Base-by-base conservation (phyloP, 805 yeast species). In the Ogataea populi-albae region DNA sequence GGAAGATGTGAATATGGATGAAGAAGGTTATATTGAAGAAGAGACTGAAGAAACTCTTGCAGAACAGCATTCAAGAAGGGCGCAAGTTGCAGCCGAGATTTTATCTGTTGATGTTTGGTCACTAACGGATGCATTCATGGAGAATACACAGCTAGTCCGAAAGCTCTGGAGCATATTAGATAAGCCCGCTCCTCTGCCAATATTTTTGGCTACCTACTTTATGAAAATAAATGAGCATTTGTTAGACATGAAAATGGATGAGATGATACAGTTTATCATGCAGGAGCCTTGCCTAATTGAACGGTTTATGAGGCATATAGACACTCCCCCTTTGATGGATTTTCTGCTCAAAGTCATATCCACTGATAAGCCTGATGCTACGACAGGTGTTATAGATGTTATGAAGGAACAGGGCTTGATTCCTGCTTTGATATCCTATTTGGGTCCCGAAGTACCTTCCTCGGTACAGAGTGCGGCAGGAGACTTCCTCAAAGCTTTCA, bases 91-190 rank as follows among this genome's bases (percentile, higher is more conserved):
- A 5, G 86, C 96, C 2, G 98, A 93, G 57, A 81, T 93, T 27
- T 67, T 93, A 31, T 77, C 91, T 26, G 86, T 93, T 4, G 98
- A 91, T 54, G 89, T 88, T 6, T 91, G 97, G 96, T 83, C 94
- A 2, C 68, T 93, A 24, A 84, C 96, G 2, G 95, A 89, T 48
- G 80, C 95, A 1, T 81, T 93, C 37, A 80, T 91, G 81, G 89
- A 85, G 47, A 76, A 79, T 41, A 66, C 75, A 4, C 72, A 68
- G 15, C 68, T 86, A 24, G 62, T 93, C 51, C 75, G 75, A 35
- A 76, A 73, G 51, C 62, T 93, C 30, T 93, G 98, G 98, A 62
- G 77, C 15, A 68, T 89, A 15, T 68, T 93, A 40, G 94, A 86
- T 49, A 71, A 72, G 36, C 73, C 73, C 3, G 69, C 73, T 6